Conservation (phyloP, 2,329 filamentous ascomycete genomes). For the Neofusicoccum parvum region DNA sequence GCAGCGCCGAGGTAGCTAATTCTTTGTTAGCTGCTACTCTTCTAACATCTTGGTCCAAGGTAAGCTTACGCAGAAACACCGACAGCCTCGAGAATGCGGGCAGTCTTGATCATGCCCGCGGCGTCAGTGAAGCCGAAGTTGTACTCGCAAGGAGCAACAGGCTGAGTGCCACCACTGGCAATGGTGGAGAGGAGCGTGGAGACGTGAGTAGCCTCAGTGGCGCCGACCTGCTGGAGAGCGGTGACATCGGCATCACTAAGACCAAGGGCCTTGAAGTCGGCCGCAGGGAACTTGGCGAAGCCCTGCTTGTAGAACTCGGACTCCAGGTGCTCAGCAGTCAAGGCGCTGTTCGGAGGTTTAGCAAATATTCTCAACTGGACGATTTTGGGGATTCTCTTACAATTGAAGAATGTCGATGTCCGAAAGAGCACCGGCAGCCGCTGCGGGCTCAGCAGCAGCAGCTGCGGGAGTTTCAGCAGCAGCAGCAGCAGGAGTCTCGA, state of each 20-base stretch:
- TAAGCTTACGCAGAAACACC: constrained; percentile 68
- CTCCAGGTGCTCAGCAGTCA: constrained; percentile 76
- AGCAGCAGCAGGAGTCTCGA: background rate
- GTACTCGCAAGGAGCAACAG: constrained; percentile 71
- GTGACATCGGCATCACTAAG: constrained; percentile 57
- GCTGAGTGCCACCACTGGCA: constrained; percentile 62
- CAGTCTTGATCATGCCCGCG: constrained; percentile 66
- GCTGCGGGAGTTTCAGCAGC: background rate
- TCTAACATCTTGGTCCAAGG: background rate
- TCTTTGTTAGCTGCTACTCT: constrained; percentile 9
- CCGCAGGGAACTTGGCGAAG: constrained; percentile 65
- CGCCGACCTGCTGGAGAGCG: constrained; percentile 63
- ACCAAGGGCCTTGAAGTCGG: constrained; percentile 66
- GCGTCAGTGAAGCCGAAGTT: constrained; percentile 70
- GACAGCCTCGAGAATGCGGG: constrained; percentile 70
- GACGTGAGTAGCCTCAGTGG: constrained; percentile 66
- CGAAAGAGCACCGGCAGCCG: constrained; percentile 38
- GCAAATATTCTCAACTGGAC: constrained; percentile 31
- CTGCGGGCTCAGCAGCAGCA: background rate
- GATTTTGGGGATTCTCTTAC: constrained; percentile 40
- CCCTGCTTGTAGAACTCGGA: constrained; percentile 71
- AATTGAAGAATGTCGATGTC: constrained; percentile 58
- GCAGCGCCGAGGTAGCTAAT: constrained; percentile 65
- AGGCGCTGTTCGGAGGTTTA: constrained; percentile 55
- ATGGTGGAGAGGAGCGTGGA: constrained; percentile 62